These are phyloP conservation scores for Blumeriella jaapii DNA, from an alignment of 2,329 filamentous ascomycete species.

Conservation along the genomic window DNA sequence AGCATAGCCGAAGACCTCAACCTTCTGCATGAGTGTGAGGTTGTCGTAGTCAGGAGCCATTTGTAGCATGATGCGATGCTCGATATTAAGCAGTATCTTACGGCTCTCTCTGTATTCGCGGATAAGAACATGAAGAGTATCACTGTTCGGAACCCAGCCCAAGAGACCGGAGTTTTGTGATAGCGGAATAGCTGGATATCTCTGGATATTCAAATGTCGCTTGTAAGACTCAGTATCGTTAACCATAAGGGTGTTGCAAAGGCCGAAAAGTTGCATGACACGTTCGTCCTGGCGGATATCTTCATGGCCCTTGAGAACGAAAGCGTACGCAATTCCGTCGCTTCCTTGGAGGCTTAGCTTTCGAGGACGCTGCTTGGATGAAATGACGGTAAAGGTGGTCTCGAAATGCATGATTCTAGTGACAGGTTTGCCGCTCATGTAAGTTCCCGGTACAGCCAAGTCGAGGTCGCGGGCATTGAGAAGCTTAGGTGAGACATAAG, in stretches of 20 bases:
- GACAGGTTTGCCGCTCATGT: conserved; percentile 65
- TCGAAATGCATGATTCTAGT: conserved; percentile 86
- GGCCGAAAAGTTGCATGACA: conserved; percentile 97
- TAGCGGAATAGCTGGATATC: conserved; percentile 91
- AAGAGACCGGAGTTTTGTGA: conserved; percentile 93
- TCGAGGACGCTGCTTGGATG: conserved; percentile 89
- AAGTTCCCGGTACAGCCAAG: conserved; percentile 90
- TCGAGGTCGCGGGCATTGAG: conserved; percentile 78
- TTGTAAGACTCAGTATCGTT: conserved; percentile 97
- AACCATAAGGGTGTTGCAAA: conserved; percentile 89
- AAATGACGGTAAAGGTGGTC: conserved; percentile 80
- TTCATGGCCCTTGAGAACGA: conserved; percentile 95
- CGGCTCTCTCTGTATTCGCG: conserved; percentile 94
- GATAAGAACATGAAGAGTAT: conserved; percentile 93
- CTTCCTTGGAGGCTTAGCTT: conserved; percentile 83
- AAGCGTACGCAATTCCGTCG: conserved; percentile 79
- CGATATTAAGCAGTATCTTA: conserved; percentile 96
- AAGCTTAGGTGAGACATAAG: conserved; percentile 92
- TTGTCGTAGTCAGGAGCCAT: conserved; percentile 99
- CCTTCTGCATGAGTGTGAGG: conserved; percentile 98
- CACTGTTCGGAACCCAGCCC: conserved; percentile 95
- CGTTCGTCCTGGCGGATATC: conserved; percentile 98
- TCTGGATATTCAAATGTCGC: conserved; percentile 89
- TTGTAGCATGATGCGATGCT: conserved; percentile 98
- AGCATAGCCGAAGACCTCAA: conserved; percentile 97